Evolutionary conservation across 192 early-diverging fungal genomes (phyloP).

Genomic region (Coemansia pectinata): DNA sequence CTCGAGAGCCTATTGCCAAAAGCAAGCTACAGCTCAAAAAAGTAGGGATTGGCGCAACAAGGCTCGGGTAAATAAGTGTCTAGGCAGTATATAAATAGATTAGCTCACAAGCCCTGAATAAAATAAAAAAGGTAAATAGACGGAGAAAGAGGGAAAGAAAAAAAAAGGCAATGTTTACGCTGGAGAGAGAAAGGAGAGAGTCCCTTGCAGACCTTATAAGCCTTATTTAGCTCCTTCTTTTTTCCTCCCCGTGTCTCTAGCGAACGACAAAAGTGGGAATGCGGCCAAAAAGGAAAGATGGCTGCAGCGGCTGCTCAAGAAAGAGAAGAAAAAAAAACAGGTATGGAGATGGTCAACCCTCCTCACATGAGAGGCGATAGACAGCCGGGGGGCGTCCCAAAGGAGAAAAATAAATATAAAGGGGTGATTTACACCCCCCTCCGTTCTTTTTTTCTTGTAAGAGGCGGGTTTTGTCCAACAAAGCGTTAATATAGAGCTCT

Average conservation of each 20-base stretch:
- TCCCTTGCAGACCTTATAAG: slow-evolving; percentile 4
- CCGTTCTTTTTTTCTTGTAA: neutral
- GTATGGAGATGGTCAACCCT: slow-evolving; percentile 15
- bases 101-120: slow-evolving; percentile 8
- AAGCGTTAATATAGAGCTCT: slow-evolving; percentile 11
- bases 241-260: neutral
- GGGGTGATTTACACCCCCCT: neutral
- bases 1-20: no score
- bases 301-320: slow-evolving; percentile 1
- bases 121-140: slow-evolving; percentile 6
- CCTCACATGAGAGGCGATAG: slow-evolving; percentile 9
- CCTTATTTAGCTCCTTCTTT: neutral
- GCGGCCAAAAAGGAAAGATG: slow-evolving; percentile 1
- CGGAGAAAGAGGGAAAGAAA: neutral
- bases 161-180: slow-evolving; percentile 5
- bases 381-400: neutral
- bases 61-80: neutral
- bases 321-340: neutral
- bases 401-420: neutral
- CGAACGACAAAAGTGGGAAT: neutral
- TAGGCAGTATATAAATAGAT: neutral
- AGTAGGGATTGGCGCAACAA: slow-evolving; percentile 7
- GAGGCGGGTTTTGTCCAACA: neutral
- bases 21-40: neutral
- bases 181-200: neutral